Percentiles rank a stretch among this genome's conserved stretches.
These are phyloP conservation scores for Puccinia brachypodii DNA, from an alignment of 1,284 basidiomycete species.

Conservation along the genomic window DNA sequence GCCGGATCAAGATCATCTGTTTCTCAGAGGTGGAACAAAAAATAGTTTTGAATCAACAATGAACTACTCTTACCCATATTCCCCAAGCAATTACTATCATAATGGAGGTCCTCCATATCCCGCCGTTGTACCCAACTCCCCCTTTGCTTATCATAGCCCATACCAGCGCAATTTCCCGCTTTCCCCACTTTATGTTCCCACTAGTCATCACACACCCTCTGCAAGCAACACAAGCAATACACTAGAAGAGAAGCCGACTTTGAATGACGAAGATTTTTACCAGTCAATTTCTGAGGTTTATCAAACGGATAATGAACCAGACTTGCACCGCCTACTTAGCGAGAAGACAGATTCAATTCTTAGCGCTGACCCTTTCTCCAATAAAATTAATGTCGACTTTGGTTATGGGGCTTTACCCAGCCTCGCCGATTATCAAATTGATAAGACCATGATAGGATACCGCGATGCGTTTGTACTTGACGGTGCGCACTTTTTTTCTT, in stretches of 20 bases:
- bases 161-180: conserved; percentile 18
- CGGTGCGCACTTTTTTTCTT: conserved; percentile 11
- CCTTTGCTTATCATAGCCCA: neutral
- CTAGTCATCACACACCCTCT: neutral
- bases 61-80: conserved; percentile 1
- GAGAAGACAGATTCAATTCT: conserved; percentile 20
- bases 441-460: conserved; percentile 7
- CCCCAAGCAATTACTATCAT: neutral
- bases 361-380: conserved; percentile 19
- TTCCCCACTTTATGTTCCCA: neutral
- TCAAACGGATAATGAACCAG: conserved; percentile 2
- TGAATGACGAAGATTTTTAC: conserved; percentile 25
- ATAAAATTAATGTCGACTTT: conserved; percentile 33
- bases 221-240: too few relatives aligned
- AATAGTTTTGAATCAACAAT: neutral
- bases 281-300: neutral
- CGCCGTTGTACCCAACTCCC: neutral
- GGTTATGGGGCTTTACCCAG: conserved; percentile 30
- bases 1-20: neutral
- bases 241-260: neutral
- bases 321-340: conserved; percentile 17
- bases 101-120: neutral
- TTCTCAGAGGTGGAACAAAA: neutral
- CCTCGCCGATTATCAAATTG: conserved; percentile 30
- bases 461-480: conserved; percentile 28